Evolutionary conservation across 225 moss, liverwort and hornwort genomes (phyloP).

Genomic region (Anthoceros angustus): DNA sequence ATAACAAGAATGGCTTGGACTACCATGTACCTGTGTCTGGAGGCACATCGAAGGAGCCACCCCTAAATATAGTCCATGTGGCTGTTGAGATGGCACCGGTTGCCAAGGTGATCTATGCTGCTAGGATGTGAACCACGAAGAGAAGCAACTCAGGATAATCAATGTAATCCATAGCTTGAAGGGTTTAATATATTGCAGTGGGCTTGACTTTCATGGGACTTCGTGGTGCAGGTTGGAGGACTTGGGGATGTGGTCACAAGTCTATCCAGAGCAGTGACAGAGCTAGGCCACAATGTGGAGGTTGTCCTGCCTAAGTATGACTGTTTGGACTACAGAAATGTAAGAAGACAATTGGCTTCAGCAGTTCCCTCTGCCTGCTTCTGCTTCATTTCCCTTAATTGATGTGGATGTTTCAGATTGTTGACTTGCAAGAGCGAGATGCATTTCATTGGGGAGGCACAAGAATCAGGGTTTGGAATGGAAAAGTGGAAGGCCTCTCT

Average conservation of each 20-base stretch:
- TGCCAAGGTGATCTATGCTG: slow-evolving; percentile 17
- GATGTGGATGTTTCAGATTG: slow-evolving; percentile 12
- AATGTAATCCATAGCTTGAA: background rate
- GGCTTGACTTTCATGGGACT: background rate
- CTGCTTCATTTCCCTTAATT: background rate
- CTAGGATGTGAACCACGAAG: background rate
- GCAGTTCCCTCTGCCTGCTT: background rate
- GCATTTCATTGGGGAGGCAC: slow-evolving; percentile 21
- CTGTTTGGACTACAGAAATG: slow-evolving; percentile 22
- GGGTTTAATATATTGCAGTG: background rate
- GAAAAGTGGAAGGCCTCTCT: slow-evolving; percentile 23
- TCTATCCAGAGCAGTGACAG: slow-evolving; percentile 24
- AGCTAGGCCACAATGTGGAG: slow-evolving; percentile 22
- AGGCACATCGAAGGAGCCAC: slow-evolving; percentile 17
- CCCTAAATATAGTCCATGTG: slow-evolving; percentile 23
- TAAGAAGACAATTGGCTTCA: slow-evolving; percentile 5
- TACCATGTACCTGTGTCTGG: slow-evolving; percentile 27
- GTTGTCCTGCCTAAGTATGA: slow-evolving; percentile 29
- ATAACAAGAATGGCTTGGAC: slow-evolving; percentile 26
- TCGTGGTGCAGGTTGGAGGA: slow-evolving; percentile 21
- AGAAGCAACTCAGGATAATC: background rate
- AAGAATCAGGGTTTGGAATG: slow-evolving; percentile 26
- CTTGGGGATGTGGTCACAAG: slow-evolving; percentile 35
- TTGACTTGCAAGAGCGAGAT: slow-evolving; percentile 17
- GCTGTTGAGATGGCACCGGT: slow-evolving; percentile 35